Conservation (phyloP, 2,329 filamentous ascomycete species). For the Hymenoscyphus albidus region DNA sequence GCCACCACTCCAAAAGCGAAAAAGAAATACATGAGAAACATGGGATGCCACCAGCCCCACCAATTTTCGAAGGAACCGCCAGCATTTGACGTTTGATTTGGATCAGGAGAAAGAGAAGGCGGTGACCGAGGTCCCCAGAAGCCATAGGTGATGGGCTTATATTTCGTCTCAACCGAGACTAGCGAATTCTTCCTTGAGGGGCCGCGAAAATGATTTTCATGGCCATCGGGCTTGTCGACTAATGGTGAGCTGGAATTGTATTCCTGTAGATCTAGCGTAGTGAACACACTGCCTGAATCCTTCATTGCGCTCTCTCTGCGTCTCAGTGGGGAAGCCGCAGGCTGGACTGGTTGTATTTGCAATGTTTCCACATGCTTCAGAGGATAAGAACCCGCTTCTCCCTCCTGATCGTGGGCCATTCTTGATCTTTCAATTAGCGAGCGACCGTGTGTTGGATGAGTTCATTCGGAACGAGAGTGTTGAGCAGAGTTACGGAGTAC, state of each 20-base stretch:
- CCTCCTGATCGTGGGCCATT: neutral
- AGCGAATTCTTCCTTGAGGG: neutral
- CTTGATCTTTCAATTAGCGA: neutral
- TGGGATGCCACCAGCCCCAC: conserved; percentile 7
- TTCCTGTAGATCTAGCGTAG: neutral
- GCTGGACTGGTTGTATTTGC: neutral
- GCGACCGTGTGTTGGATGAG: neutral
- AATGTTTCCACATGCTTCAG: neutral
- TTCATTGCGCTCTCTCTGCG: neutral
- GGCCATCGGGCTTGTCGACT: neutral
- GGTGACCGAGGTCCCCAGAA: no score
- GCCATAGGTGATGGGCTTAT: neutral
- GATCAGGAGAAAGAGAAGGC: no score
- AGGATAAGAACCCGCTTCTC: neutral
- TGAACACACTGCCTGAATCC: neutral
- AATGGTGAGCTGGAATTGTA: neutral
- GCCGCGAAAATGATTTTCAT: neutral
- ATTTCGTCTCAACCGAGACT: neutral
- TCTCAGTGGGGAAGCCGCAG: neutral
- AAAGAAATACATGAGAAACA: conserved; percentile 10
- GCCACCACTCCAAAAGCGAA: conserved; percentile 2
- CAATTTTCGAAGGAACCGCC: neutral
- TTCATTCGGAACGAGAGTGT: neutral
- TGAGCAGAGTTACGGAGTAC: neutral
- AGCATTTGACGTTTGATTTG: no score